Percentiles rank a stretch among this genome's conserved stretches.
phyloP scores from a whole-genome alignment of 345 rosid species.

The Mangifera indica region DNA sequence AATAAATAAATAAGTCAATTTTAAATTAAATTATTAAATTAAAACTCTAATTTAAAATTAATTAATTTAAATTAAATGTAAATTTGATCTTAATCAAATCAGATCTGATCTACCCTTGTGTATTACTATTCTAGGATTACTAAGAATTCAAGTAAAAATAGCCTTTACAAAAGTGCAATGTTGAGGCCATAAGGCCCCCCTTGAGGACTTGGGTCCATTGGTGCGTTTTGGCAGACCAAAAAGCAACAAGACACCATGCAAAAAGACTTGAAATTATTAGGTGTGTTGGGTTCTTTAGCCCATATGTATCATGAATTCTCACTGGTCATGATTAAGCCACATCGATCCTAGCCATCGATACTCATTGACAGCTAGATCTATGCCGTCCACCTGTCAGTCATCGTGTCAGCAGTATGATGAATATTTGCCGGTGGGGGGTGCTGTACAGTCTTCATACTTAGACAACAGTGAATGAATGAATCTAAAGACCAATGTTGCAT shows the following conservation, averaged over 20 bases:
- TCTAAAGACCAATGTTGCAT: slow-evolving; percentile 1
- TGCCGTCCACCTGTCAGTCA: slow-evolving; percentile 22
- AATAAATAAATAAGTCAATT: no score
- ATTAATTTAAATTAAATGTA: no score
- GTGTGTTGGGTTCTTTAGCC: slow-evolving; percentile 18
- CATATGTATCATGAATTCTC: slow-evolving; percentile 27
- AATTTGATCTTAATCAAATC: no score
- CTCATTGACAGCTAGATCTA: slow-evolving; percentile 9
- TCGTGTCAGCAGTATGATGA: slow-evolving; percentile 40
- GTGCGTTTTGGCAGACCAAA: slow-evolving; percentile 38
- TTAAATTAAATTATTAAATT: no score
- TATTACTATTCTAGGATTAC: no score
- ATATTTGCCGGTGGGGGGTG: slow-evolving; percentile 10
- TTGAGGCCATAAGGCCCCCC: background rate
- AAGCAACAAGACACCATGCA: slow-evolving; percentile 34
- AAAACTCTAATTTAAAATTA: no score
- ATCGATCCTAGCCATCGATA: slow-evolving; percentile 33
- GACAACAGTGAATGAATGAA: slow-evolving; percentile 10
- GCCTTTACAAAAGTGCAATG: no score
- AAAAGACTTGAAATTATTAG: slow-evolving; percentile 25
- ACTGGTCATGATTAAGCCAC: slow-evolving; percentile 30
- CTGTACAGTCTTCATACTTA: slow-evolving; percentile 19
- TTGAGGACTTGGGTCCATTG: slow-evolving; percentile 4
- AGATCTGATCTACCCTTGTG: no score
- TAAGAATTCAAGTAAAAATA: no score